Evolutionary conservation across 108 stramenopile genomes (phyloP).

Genomic region (Mediolabrus comicus): DNA sequence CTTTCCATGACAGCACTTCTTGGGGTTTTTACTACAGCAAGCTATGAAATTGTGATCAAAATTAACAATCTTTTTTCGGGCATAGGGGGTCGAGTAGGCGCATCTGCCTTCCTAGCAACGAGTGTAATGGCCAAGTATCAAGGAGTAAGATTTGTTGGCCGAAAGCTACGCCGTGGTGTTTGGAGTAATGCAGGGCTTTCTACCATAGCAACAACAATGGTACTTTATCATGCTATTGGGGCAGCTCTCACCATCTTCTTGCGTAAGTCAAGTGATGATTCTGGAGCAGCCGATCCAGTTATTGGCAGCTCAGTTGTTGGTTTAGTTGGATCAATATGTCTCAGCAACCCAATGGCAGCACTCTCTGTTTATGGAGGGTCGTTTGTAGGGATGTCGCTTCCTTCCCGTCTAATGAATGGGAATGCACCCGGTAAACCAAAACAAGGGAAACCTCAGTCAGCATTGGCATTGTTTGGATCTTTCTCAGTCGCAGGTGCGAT

Average conservation of each 20-base stretch:
- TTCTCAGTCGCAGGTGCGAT: slow-evolving; percentile 41
- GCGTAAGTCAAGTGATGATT: slow-evolving; percentile 39
- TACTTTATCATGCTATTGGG: slow-evolving; percentile 33
- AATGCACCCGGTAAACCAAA: neutral
- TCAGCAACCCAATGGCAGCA: slow-evolving; percentile 8
- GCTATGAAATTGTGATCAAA: slow-evolving; percentile 43
- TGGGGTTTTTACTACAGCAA: slow-evolving; percentile 21
- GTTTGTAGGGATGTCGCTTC: slow-evolving; percentile 47
- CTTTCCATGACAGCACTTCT: slow-evolving; percentile 7
- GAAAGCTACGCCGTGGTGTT: neutral
- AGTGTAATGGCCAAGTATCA: slow-evolving; percentile 16
- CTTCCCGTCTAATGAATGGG: slow-evolving; percentile 39
- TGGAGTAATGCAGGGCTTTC: slow-evolving; percentile 5
- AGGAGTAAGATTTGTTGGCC: slow-evolving; percentile 7
- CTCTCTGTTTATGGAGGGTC: slow-evolving; percentile 44
- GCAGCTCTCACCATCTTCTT: slow-evolving; percentile 42
- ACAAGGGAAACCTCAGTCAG: neutral
- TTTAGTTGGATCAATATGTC: slow-evolving; percentile 12
- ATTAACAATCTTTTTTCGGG: slow-evolving; percentile 30
- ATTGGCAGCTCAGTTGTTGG: slow-evolving; percentile 46
- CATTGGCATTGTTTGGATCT: neutral
- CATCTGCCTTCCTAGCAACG: slow-evolving; percentile 44
- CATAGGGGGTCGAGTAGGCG: slow-evolving; percentile 40
- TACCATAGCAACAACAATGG: slow-evolving; percentile 1
- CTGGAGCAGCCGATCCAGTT: slow-evolving; percentile 44